Conservation (phyloP, 73 alveolate genomes). For the Uronychia setigera region DNA sequence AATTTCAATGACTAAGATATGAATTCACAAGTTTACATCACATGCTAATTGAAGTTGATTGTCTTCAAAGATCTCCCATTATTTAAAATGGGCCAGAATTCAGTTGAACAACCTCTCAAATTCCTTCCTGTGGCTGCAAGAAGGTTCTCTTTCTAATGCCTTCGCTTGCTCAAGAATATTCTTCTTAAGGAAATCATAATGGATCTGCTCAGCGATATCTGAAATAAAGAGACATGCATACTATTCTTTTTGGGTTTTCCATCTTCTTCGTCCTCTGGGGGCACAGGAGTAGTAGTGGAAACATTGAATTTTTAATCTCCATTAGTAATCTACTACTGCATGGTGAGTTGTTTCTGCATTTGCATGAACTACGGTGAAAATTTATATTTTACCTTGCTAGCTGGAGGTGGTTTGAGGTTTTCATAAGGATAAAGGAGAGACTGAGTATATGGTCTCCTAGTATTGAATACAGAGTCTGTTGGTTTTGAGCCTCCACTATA, state of each 20-base stretch:
- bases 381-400: neutral
- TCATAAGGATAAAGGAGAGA: neutral
- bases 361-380: neutral
- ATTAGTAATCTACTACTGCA: neutral
- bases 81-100: constrained; percentile 24
- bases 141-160: constrained; percentile 15
- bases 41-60: constrained; percentile 23
- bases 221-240: neutral
- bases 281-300: neutral
- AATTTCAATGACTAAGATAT: neutral
- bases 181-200: constrained; percentile 15
- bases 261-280: neutral
- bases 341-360: neutral
- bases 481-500: neutral
- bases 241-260: neutral
- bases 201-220: neutral
- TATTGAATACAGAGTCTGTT: neutral
- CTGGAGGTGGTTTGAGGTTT: neutral
- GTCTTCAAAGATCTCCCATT: constrained; percentile 56
- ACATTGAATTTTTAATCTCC: no score
- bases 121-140: constrained; percentile 11
- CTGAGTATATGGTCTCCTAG: neutral
- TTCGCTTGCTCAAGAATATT: constrained; percentile 30
- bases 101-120: constrained; percentile 30
- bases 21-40: neutral